Conservation (phyloP, 345 rosid species). For the Eucalyptus shirleyi region DNA sequence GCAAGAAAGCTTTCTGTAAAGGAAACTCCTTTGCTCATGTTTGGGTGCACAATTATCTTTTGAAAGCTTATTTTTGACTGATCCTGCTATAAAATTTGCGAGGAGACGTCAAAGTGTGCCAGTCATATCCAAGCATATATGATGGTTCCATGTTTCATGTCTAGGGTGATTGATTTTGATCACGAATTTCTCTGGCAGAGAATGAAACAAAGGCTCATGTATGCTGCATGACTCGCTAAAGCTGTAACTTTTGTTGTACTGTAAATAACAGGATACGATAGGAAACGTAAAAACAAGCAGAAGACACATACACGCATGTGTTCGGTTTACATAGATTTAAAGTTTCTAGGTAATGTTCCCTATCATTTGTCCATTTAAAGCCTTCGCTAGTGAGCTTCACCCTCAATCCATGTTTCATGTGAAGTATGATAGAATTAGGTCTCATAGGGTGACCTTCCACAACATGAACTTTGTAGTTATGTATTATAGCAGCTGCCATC, state of each 20-base stretch:
- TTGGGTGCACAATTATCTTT: neutral
- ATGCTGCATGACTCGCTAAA: neutral
- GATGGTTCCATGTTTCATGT: neutral
- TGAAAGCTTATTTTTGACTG: neutral
- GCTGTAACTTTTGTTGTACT: neutral
- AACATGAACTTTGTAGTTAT: slow-evolving; percentile 20
- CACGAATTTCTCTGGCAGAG: neutral
- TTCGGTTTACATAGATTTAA: neutral
- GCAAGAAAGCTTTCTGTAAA: neutral
- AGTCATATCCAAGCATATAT: neutral
- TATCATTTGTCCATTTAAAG: accelerated
- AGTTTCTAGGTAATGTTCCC: neutral
- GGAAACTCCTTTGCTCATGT: neutral
- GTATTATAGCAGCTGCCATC: slow-evolving; percentile 18
- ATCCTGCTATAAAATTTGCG: neutral
- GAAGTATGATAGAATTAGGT: slow-evolving; percentile 21
- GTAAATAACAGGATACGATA: neutral
- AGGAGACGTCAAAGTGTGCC: neutral
- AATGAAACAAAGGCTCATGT: neutral
- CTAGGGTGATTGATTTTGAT: neutral
- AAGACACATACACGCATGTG: accelerated
- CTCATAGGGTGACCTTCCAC: slow-evolving; percentile 14
- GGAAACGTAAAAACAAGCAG: neutral
- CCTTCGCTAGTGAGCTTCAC: slow-evolving; percentile 13
- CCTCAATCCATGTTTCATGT: slow-evolving; percentile 31